Evolutionary conservation across 345 rosid species (phyloP), one percentile per base, ranked within the genome.

Genomic region (Diplotaxis tenuifolia): DNA sequence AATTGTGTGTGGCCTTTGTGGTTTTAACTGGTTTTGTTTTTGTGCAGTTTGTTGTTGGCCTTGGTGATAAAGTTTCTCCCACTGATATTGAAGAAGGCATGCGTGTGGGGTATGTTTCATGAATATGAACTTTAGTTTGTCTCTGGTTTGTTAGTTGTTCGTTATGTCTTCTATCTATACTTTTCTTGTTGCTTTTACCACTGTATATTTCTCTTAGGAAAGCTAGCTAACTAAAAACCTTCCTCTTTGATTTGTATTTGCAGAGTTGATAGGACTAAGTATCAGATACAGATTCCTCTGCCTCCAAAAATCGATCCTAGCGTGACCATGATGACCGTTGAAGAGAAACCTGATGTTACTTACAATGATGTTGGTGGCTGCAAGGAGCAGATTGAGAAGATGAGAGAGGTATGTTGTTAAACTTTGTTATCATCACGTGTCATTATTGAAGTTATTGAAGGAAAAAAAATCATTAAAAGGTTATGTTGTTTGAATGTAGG

Each of bases 271-370:
- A 86, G 97, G 11, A 94, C 89, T 67, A 94, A 94, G 64, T 94
- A 94, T 81, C 99, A 95, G 83, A 95, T 95, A 55, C 99, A 95
- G 79, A 95, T 95, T 60, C 97, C 99, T 9, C 79, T 95, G 80
- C 99, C 99, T 69, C 99, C 99, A 5, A 95, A 95, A 73, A 95
- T 95, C 66, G 99, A 95, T 83, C 99, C 99, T 52, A 95, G 97
- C 73, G 99, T 95, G 58, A 95, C 99, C 49, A 95, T 95, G 99
- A 94, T 94, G 98, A 94, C 97, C 0, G 98, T 91, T 9, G 98
- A 94, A 83, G 98, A 94, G 81, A 94, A 94, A 65, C 98, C 98
- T 25, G 98, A 94, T 79, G 98, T 94, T 19, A 94, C 98, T 4
- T 94, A 94, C 77, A 91, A 91, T 79, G 98, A 94, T 78, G 98